Conservation (phyloP, 306 rosid genomes). For the Vigna unguiculata region DNA sequence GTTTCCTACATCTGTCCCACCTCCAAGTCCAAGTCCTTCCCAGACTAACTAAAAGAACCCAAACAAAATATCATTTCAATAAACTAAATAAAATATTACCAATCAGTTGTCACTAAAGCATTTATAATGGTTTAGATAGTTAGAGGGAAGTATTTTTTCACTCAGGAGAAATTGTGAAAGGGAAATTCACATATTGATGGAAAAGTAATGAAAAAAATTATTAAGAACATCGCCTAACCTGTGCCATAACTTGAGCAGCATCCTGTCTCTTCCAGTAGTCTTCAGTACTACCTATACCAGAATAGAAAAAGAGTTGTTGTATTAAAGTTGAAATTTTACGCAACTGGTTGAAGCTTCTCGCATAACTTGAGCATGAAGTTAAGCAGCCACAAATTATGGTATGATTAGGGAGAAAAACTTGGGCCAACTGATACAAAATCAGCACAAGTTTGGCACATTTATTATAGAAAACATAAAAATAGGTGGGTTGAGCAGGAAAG, state of each 20-base stretch:
- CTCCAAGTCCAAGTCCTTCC: slow-evolving; percentile 98
- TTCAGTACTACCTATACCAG: slow-evolving; percentile 87
- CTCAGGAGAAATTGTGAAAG: slow-evolving; percentile 9
- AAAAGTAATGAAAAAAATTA: slow-evolving; percentile 32
- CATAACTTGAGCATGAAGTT: slow-evolving; percentile 9
- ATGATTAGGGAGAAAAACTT: neutral
- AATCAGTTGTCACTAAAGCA: slow-evolving; percentile 9
- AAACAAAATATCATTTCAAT: slow-evolving; percentile 26
- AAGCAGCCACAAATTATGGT: slow-evolving; percentile 26
- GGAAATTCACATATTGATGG: slow-evolving; percentile 31
- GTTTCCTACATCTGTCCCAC: slow-evolving; percentile 81
- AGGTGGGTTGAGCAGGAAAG: neutral
- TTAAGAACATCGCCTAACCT: slow-evolving; percentile 55
- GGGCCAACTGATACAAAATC: neutral
- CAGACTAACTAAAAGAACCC: slow-evolving; percentile 74
- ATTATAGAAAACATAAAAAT: neutral
- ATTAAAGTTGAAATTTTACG: slow-evolving; percentile 22
- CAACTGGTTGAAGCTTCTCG: slow-evolving; percentile 13
- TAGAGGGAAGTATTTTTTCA: slow-evolving; percentile 14
- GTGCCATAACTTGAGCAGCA: slow-evolving; percentile 89
- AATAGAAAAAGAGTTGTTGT: slow-evolving; percentile 24
- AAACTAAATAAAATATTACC: slow-evolving; percentile 17
- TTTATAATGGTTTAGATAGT: slow-evolving; percentile 2
- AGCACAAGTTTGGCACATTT: neutral
- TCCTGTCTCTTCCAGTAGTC: slow-evolving; percentile 97